Percentiles rank a stretch among this genome's conserved stretches.
Conservation (phyloP, 768 basidiomycete species). For the Hygrophoropsis aurantiaca region DNA sequence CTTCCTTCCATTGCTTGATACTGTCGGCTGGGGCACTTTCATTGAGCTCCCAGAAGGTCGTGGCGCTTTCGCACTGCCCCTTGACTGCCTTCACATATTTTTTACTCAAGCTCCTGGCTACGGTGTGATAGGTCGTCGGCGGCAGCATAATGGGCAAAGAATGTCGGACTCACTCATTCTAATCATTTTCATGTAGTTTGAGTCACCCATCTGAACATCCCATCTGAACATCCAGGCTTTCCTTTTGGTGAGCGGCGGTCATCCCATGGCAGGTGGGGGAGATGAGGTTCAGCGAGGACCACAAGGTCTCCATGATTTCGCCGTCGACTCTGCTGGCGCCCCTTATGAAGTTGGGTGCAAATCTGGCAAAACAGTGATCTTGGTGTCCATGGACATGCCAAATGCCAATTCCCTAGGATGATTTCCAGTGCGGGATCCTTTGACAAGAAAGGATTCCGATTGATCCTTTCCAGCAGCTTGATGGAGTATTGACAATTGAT, state of each 20-base stretch:
- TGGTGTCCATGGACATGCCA: conserved; percentile 30
- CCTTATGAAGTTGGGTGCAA: conserved; percentile 18
- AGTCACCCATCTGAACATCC: conserved; percentile 28
- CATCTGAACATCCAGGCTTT: conserved; percentile 30
- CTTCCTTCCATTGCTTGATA: too few relatives aligned
- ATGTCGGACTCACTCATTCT: too few relatives aligned
- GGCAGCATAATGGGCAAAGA: too few relatives aligned
- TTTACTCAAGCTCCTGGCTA: too few relatives aligned
- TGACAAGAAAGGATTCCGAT: neutral
- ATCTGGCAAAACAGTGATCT: conserved; percentile 20
- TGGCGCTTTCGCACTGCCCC: too few relatives aligned
- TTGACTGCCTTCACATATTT: too few relatives aligned
- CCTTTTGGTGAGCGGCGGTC: conserved; percentile 9
- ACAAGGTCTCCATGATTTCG: conserved; percentile 31
- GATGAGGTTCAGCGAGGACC: conserved; percentile 24
- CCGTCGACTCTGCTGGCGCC: conserved; percentile 27
- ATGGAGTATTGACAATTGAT: conserved; percentile 25
- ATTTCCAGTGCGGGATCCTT: conserved; percentile 3
- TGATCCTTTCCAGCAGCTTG: neutral
- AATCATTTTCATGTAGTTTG: conserved; percentile 31
- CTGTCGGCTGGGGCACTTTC: too few relatives aligned
- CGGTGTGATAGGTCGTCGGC: too few relatives aligned
- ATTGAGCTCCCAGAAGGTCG: too few relatives aligned
- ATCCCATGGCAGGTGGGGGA: conserved; percentile 2
- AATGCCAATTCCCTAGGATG: conserved; percentile 14